A percentile compares a stretch with the other conserved stretches of the same genome.
Conservation (phyloP, 805 yeast genomes). For the Saccharomyces mikatae region DNA sequence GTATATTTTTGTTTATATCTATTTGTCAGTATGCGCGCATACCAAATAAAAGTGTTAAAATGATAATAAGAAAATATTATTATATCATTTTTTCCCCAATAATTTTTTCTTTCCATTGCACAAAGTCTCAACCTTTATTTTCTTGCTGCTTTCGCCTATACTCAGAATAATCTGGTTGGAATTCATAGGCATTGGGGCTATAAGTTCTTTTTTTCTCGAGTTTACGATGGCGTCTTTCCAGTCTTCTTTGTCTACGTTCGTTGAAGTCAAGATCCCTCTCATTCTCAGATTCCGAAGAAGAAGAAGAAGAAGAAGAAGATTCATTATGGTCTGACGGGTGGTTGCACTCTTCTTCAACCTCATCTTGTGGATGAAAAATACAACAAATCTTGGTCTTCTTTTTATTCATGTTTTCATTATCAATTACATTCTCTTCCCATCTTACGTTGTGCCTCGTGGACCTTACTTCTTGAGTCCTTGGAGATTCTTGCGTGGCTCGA, state of each 20-base stretch:
- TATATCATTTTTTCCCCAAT: not conserved
- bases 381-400: constrained; percentile 91
- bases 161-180: constrained; percentile 58
- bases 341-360: constrained; percentile 42
- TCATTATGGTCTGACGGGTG: constrained; percentile 15
- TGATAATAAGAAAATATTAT: not conserved
- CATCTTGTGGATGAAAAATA: constrained; percentile 70
- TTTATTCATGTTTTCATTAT: constrained; percentile 80
- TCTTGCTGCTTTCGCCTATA: constrained; percentile 13
- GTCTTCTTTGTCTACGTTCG: constrained; percentile 28
- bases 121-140: constrained; percentile 2
- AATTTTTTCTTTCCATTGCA: not conserved
- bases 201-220: constrained; percentile 23
- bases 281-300: constrained; percentile 37
- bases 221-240: constrained; percentile 29
- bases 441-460: constrained; percentile 46
- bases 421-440: constrained; percentile 83
- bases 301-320: constrained; percentile 20
- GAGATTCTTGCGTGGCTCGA: constrained; percentile 12
- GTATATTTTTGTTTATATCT: constrained; percentile 1
- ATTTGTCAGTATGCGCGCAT: not conserved
- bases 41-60: not conserved
- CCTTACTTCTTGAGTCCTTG: constrained; percentile 2
- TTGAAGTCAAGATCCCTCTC: constrained; percentile 29
- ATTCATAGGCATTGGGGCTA: constrained; percentile 80